These are phyloP conservation scores for Solanum ossicruentum DNA, from an alignment of 257 asterid species.

Conservation along the genomic window DNA sequence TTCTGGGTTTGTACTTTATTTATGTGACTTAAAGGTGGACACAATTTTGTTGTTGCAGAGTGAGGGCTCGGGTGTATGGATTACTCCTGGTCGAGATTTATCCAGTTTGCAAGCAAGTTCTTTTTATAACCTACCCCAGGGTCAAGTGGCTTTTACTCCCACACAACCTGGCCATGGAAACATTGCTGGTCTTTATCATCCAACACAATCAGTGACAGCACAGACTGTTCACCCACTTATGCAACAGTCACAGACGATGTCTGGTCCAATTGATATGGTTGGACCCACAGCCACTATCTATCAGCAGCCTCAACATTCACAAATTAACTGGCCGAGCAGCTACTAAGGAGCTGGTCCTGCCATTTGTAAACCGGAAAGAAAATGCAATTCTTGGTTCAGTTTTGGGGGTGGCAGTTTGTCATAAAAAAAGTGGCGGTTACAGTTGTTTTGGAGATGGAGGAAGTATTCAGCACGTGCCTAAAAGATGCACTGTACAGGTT, in stretches of 20 bases:
- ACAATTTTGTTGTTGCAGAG: conserved; percentile 30
- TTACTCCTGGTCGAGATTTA: conserved; percentile 54
- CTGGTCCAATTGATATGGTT: conserved; percentile 63
- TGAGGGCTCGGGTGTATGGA: conserved; percentile 76
- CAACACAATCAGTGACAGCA: conserved; percentile 55
- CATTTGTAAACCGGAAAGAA: conserved; percentile 11
- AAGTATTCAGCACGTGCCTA: conserved; percentile 10
- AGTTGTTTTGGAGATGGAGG: conserved; percentile 14
- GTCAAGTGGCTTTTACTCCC: conserved; percentile 69
- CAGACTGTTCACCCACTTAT: conserved; percentile 55
- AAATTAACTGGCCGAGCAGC: conserved; percentile 79
- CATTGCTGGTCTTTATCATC: conserved; percentile 66
- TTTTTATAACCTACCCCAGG: conserved; percentile 69
- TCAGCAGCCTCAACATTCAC: conserved; percentile 86
- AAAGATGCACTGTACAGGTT: conserved; percentile 18
- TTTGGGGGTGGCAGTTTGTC: background rate
- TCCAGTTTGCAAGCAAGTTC: conserved; percentile 66
- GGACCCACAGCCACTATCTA: conserved; percentile 51
- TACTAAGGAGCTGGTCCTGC: conserved; percentile 25
- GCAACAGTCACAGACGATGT: conserved; percentile 73
- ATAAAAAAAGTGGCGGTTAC: conserved; percentile 5
- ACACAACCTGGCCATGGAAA: conserved; percentile 69
- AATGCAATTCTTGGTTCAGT: conserved; percentile 8
- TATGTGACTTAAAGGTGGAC: background rate
- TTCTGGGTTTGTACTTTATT: background rate